Percentiles rank a stretch among this genome's conserved stretches.
Evolutionary conservation across 768 basidiomycete genomes (phyloP).

Genomic region (Mycena galericulata): DNA sequence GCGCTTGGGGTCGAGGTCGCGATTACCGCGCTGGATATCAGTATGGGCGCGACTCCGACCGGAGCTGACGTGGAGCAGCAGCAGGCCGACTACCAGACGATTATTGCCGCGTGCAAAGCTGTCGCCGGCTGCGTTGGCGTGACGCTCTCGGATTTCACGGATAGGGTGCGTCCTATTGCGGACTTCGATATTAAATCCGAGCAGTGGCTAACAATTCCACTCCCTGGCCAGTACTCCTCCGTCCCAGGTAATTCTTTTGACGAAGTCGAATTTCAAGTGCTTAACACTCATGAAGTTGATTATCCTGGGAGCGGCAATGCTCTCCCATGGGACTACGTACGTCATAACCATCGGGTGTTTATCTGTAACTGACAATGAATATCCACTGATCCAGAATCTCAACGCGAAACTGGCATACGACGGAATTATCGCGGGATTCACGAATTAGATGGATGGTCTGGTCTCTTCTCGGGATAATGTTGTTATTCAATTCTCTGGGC

Average conservation of each 20-base stretch:
- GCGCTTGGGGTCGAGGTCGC: conserved; percentile 75
- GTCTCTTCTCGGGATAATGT: too few species aligned
- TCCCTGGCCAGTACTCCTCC: conserved; percentile 45
- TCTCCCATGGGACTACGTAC: conserved; percentile 40
- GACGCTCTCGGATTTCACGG: conserved; percentile 39
- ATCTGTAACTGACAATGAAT: too few species aligned
- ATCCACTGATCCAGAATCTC: conserved; percentile 48
- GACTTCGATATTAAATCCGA: too few species aligned
- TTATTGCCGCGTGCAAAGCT: conserved; percentile 66
- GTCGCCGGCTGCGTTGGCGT: conserved; percentile 49
- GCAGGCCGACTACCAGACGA: conserved; percentile 66
- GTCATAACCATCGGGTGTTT: neutral
- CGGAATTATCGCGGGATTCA: conserved; percentile 55
- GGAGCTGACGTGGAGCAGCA: conserved; percentile 63
- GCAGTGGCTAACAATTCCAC: too few species aligned
- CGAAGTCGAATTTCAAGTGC: too few species aligned
- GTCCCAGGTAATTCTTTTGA: conserved; percentile 38
- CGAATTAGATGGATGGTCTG: too few species aligned
- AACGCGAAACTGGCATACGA: conserved; percentile 59
- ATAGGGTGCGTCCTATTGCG: too few species aligned
- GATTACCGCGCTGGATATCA: conserved; percentile 76
- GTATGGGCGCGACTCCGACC: conserved; percentile 67
- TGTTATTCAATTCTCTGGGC: too few species aligned
- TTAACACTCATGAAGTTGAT: too few species aligned
- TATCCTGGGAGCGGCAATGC: conserved; percentile 42